Conservation (phyloP, 2,329 filamentous ascomycete species). For the Hymenoscyphus fructigenus region DNA sequence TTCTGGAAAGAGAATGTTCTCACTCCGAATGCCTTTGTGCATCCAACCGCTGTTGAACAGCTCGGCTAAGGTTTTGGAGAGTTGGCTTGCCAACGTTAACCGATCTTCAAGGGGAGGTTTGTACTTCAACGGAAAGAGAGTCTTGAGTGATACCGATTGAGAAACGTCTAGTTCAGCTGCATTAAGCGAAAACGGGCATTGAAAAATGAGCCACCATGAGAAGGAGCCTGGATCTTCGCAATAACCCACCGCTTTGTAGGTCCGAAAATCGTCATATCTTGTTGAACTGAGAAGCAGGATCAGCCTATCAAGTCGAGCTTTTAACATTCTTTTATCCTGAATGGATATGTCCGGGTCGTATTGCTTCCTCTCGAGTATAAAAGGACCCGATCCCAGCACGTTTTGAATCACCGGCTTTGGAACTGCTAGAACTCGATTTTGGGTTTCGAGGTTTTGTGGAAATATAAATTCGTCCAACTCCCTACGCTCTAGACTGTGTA, state of each 20-base stretch:
- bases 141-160: neutral
- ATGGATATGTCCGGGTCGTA: neutral
- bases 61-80: neutral
- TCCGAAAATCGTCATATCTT: neutral
- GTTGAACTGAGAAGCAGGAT: neutral
- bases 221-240: neutral
- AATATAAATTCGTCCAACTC: neutral
- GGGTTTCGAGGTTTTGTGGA: neutral
- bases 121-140: neutral
- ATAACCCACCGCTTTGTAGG: neutral
- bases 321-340: neutral
- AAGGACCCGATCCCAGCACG: neutral
- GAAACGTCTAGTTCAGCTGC: neutral
- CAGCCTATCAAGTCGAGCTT: neutral
- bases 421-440: neutral
- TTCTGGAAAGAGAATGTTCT: neutral
- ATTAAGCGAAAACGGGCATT: neutral
- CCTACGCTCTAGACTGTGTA: neutral
- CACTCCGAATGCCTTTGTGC: neutral
- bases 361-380: neutral
- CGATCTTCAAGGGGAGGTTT: neutral
- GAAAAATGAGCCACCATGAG: neutral
- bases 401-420: neutral
- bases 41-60: neutral
- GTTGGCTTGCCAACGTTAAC: neutral